Evolutionary conservation across 768 basidiomycete species (phyloP), one percentile per base, ranked within the genome.

Genomic region (Thelephora aurantiotincta): DNA sequence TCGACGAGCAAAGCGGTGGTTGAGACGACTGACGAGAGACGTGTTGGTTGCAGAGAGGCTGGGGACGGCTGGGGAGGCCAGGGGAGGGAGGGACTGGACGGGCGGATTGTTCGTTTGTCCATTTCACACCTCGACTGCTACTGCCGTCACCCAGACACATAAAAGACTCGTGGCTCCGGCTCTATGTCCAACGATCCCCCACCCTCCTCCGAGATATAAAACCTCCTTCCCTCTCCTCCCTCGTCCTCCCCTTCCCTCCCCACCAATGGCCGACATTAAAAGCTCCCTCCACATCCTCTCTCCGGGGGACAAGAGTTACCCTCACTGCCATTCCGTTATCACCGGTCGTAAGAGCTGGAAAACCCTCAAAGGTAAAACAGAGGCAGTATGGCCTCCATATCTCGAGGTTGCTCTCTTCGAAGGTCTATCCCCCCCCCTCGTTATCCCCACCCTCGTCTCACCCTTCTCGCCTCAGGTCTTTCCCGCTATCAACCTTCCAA

Each of bases 321-420:
- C 38, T 22, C 38, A 41, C 38, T 16, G 16, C 3, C 38, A 41
- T 22, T 41, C 38, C 14, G 22, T 41, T 18, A 41, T 41, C 22
- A 41, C 38, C 22, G 38, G 38, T 22, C 38, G 38, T 18, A 41
- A 41, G 38, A 58, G 73, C 57, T 86, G 81, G 80, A 82, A 84
- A 59, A 82, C 79, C 0, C 62, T 80, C 22, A 74, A 75, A 58
- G 82, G 80, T 41, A 64, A 61, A 52, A 75, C 77, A 26, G 82
- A 86, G 58, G 72, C 80, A 9, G 82, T 87, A 18, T 86, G 84
- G 84, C 84, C 84, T 46, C 81, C 79, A 11, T 74, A 80, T 54
- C 75, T 87, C 45, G 84, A 87, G 66, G 81, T 78, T 23, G 80
- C 80, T 35, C 68, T 87, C 53, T 72, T 87, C 37, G 78, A 84